Percentiles rank a stretch among this genome's conserved stretches.
Evolutionary conservation across 1,284 basidiomycete genomes (phyloP).

Genomic region (Trichosporon sp.): DNA sequence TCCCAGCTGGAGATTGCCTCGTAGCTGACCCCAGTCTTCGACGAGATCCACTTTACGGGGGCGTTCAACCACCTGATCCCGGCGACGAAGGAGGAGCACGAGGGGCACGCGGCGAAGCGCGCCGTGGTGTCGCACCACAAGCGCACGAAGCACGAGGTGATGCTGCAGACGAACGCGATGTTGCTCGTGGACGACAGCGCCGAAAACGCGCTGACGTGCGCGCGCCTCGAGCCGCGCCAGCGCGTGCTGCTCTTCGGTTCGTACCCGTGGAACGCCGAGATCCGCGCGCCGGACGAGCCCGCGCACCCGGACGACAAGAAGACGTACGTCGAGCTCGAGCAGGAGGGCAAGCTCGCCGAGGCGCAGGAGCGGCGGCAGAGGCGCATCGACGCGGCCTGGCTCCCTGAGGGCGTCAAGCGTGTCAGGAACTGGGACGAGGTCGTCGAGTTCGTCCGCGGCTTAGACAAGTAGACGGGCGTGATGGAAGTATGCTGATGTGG

Average conservation of each 20-base stretch:
- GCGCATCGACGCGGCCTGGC: slow-evolving; percentile 35
- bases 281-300: slow-evolving; percentile 47
- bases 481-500: not conserved
- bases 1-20: not conserved
- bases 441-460: slow-evolving; percentile 26
- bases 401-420: slow-evolving; percentile 42
- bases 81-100: slow-evolving; percentile 44
- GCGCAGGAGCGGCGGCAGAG: slow-evolving; percentile 28
- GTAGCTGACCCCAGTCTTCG: slow-evolving; percentile 54
- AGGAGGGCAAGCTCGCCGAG: slow-evolving; percentile 48
- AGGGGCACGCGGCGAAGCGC: slow-evolving; percentile 49
- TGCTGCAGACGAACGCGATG: slow-evolving; percentile 59
- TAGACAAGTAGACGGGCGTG: not conserved
- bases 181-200: slow-evolving; percentile 72
- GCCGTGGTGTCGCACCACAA: slow-evolving; percentile 57
- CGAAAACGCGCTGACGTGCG: slow-evolving; percentile 66
- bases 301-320: slow-evolving; percentile 52
- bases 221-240: slow-evolving; percentile 47
- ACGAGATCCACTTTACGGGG: slow-evolving; percentile 68
- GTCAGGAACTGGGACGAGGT: slow-evolving; percentile 45
- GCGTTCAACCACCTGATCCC: slow-evolving; percentile 56
- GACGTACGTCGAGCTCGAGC: slow-evolving; percentile 56
- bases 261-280: slow-evolving; percentile 67
- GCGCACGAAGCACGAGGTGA: slow-evolving; percentile 66
- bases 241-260: slow-evolving; percentile 70